phyloP scores from a whole-genome alignment of 164 flowering plant species.

The Piper betle region DNA sequence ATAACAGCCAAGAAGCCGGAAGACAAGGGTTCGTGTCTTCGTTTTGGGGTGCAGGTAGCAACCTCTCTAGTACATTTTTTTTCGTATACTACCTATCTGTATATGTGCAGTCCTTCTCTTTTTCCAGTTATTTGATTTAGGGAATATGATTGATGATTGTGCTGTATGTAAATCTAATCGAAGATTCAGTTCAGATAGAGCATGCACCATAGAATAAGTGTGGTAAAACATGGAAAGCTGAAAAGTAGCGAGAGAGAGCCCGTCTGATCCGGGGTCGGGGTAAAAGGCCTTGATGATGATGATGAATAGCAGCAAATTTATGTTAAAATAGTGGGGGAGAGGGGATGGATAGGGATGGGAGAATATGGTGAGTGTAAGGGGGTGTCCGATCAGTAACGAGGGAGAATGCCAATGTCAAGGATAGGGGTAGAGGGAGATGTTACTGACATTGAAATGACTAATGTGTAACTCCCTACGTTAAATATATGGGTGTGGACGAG shows the following conservation, averaged over 20 bases:
- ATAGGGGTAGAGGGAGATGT: conserved; percentile 3
- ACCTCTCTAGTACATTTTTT: neutral
- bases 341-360: neutral
- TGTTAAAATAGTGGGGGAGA: neutral
- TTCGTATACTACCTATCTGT: no score
- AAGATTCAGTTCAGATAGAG: neutral
- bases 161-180: neutral
- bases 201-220: neutral
- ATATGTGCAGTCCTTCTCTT: neutral
- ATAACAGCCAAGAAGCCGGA: conserved; percentile 26
- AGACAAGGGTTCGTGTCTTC: conserved; percentile 66
- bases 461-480: conserved; percentile 27
- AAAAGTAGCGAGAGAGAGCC: conserved; percentile 17
- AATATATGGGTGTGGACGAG: conserved; percentile 48
- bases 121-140: neutral
- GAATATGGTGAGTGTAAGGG: neutral
- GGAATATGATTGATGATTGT: neutral
- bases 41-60: conserved; percentile 31
- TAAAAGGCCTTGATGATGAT: conserved; percentile 3
- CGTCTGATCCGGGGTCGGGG: conserved; percentile 52
- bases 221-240: neutral
- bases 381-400: neutral
- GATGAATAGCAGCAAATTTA: neutral
- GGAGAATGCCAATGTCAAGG: neutral
- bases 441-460: conserved; percentile 50